Conservation (phyloP, 805 yeast species). For the Saccharomycopsis capsularis region DNA sequence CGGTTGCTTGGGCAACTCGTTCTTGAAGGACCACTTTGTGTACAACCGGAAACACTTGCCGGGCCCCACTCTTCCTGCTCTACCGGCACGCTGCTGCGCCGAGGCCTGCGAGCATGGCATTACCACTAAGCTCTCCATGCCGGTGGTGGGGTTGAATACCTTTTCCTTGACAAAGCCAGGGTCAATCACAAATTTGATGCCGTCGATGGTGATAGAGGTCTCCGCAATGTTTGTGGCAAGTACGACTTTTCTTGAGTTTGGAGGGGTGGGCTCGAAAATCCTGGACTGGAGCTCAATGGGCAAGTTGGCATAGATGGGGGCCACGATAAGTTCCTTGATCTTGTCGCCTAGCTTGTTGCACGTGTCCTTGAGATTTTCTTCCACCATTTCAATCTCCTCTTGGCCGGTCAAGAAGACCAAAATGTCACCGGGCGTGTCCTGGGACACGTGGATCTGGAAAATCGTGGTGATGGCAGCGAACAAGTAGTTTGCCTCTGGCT, state of each 20-base stretch:
- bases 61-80: slow-evolving; percentile 97
- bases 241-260: slow-evolving; percentile 73
- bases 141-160: slow-evolving; percentile 76
- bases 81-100: slow-evolving; percentile 93
- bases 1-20: slow-evolving; percentile 73
- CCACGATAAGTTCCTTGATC: slow-evolving; percentile 55
- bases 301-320: slow-evolving; percentile 87
- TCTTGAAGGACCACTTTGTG: slow-evolving; percentile 73
- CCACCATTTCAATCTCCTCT: slow-evolving; percentile 85
- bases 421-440: slow-evolving; percentile 70
- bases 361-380: slow-evolving; percentile 64
- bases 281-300: slow-evolving; percentile 77
- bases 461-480: slow-evolving; percentile 86
- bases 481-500: slow-evolving; percentile 85
- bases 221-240: slow-evolving; percentile 96
- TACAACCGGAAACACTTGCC: slow-evolving; percentile 89
- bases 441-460: slow-evolving; percentile 75
- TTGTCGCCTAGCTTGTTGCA: slow-evolving; percentile 52
- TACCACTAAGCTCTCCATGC: slow-evolving; percentile 82
- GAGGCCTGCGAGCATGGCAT: slow-evolving; percentile 91
- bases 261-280: slow-evolving; percentile 86
- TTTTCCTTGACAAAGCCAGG: slow-evolving; percentile 94
- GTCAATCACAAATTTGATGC: slow-evolving; percentile 90
- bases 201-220: slow-evolving; percentile 92
- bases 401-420: slow-evolving; percentile 92